Evolutionary conservation across 2,329 filamentous ascomycete genomes (phyloP).

Genomic region (Chlorencoelia australis): DNA sequence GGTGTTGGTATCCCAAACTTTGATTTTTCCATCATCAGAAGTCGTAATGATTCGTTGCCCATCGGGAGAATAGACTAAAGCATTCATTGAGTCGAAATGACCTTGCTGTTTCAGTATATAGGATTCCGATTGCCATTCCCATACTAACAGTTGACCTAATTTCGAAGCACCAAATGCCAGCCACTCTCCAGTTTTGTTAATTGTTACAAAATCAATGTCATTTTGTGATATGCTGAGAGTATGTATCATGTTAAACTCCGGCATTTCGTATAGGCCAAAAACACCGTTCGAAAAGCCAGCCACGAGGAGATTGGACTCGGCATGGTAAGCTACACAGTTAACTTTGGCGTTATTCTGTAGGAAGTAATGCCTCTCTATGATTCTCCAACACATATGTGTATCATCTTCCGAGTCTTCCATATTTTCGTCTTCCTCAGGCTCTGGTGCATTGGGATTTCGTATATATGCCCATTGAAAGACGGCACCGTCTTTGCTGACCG

Average conservation of each 20-base stretch:
- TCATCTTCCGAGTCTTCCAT: conserved; percentile 50
- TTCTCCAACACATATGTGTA: conserved; percentile 75
- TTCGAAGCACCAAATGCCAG: conserved; percentile 93
- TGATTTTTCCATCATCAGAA: conserved; percentile 95
- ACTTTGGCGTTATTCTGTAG: conserved; percentile 82
- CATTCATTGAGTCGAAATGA: conserved; percentile 92
- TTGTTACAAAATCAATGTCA: conserved; percentile 87
- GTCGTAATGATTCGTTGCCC: conserved; percentile 88
- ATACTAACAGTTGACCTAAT: conserved; percentile 89
- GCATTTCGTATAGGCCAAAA: conserved; percentile 91
- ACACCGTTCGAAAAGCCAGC: conserved; percentile 91
- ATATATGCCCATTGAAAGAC: conserved; percentile 89
- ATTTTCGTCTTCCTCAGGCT: conserved; percentile 42
- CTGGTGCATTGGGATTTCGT: conserved; percentile 43
- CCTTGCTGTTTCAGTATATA: conserved; percentile 98
- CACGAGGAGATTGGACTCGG: conserved; percentile 82
- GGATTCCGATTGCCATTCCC: conserved; percentile 99
- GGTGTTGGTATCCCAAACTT: conserved; percentile 94
- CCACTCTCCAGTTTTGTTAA: conserved; percentile 95
- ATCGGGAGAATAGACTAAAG: conserved; percentile 85
- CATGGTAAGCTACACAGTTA: conserved; percentile 83
- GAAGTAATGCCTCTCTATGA: conserved; percentile 86
- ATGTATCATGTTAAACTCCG: conserved; percentile 92
- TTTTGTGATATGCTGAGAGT: conserved; percentile 90
- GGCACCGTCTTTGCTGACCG: conserved; percentile 93